phyloP scores from a whole-genome alignment of 805 yeast species.

The Kodamaea nitidulidarum region DNA sequence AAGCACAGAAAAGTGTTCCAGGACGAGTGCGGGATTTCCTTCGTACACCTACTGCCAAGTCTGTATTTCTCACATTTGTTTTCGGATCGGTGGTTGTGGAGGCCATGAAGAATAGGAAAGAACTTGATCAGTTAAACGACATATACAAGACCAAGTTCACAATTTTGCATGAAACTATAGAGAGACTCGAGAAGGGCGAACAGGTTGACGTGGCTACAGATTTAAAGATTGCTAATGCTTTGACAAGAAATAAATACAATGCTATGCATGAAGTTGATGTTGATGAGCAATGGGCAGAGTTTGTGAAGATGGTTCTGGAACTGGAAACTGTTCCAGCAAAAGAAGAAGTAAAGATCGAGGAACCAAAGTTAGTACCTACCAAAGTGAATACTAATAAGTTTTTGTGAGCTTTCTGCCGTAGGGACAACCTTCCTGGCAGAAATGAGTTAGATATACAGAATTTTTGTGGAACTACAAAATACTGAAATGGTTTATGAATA shows the following conservation, averaged over 20 bases:
- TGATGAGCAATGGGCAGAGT: conserved; percentile 36
- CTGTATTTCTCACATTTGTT: conserved; percentile 33
- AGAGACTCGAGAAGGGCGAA: conserved; percentile 28
- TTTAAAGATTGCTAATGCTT: conserved; percentile 37
- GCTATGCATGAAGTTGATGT: conserved; percentile 34
- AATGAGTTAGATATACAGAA: too few species aligned
- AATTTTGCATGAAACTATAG: conserved; percentile 29
- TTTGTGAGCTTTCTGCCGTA: too few species aligned
- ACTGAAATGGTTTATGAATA: not conserved
- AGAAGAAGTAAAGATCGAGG: not conserved
- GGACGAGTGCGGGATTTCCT: conserved; percentile 23
- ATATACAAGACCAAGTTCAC: conserved; percentile 35
- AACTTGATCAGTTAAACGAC: conserved; percentile 38
- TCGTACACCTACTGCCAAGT: conserved; percentile 33
- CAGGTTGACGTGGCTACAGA: conserved; percentile 42
- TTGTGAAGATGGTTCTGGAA: conserved; percentile 24
- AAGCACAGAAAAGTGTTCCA: not conserved
- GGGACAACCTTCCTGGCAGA: too few species aligned
- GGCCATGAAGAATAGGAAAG: conserved; percentile 42
- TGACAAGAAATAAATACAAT: conserved; percentile 36
- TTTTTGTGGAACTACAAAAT: not conserved
- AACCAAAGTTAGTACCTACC: not conserved
- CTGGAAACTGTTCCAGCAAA: conserved; percentile 1
- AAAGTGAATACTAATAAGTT: conserved; percentile 11
- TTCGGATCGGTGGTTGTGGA: conserved; percentile 48